These are phyloP conservation scores for Carex cristatella DNA, from an alignment of 176 grass and related monocot genomes.

Conservation along the genomic window DNA sequence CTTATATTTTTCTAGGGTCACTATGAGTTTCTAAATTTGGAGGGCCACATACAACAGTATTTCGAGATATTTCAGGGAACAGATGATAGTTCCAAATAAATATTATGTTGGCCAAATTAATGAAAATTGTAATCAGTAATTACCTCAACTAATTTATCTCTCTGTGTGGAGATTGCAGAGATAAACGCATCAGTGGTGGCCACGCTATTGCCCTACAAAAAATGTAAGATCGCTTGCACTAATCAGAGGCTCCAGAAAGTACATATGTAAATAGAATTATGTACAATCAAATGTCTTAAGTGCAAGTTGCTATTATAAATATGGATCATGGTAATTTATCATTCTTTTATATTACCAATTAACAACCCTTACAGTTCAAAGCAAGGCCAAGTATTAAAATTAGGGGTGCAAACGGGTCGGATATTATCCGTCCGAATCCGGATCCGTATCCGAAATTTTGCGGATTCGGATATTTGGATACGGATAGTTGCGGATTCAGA, in stretches of 20 bases:
- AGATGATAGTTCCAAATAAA: neutral
- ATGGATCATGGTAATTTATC: neutral
- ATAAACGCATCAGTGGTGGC: slow-evolving; percentile 41
- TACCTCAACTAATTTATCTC: slow-evolving; percentile 37
- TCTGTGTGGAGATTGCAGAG: slow-evolving; percentile 32
- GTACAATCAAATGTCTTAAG: neutral
- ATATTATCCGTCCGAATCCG: too few relatives aligned
- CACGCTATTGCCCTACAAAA: slow-evolving; percentile 42
- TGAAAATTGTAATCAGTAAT: slow-evolving; percentile 16
- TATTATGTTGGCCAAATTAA: neutral
- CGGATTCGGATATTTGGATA: too few relatives aligned
- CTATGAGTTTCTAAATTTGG: neutral
- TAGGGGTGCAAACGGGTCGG: too few relatives aligned
- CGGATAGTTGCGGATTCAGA: too few relatives aligned
- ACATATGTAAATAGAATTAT: neutral
- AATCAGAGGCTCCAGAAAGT: neutral
- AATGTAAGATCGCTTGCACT: neutral
- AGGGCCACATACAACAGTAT: neutral
- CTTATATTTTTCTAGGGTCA: neutral
- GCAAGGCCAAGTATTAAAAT: neutral
- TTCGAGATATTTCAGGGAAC: neutral
- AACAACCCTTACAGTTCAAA: neutral
- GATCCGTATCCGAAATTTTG: too few relatives aligned
- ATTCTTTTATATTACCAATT: neutral
- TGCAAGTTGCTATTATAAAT: neutral